These are phyloP conservation scores for Zygosaccharomyces bisporus DNA, from an alignment of 805 yeast species.

Conservation along the genomic window DNA sequence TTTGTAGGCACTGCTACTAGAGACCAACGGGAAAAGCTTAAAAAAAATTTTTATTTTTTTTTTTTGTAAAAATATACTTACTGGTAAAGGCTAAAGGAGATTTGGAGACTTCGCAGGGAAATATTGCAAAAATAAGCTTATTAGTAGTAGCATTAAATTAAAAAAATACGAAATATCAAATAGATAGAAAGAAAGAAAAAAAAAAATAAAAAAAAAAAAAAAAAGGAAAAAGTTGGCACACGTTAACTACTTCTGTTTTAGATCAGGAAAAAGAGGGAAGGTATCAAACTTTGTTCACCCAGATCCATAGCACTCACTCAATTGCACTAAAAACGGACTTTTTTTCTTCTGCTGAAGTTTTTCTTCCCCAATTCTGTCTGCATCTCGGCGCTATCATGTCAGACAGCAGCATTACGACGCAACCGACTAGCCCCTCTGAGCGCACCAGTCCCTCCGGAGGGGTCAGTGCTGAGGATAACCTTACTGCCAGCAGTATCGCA, in stretches of 20 bases:
- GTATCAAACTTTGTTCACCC: not conserved
- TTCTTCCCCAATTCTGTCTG: not conserved
- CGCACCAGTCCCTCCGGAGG: too few species aligned
- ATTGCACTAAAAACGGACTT: not conserved
- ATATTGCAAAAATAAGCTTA: not conserved
- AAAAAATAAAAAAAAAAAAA: not conserved
- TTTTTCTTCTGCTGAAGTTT: not conserved
- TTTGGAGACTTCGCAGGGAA: not conserved
- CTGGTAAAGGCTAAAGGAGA: not conserved
- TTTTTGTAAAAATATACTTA: too few species aligned
- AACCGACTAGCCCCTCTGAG: slow-evolving; percentile 2
- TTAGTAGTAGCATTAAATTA: not conserved
- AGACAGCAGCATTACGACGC: not conserved
- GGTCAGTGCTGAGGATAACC: not conserved
- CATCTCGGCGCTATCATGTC: not conserved
- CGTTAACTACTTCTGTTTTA: not conserved
- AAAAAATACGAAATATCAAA: not conserved
- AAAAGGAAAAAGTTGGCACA: not conserved
- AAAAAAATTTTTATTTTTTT: slow-evolving; percentile 2
- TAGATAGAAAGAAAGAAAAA: too few species aligned
- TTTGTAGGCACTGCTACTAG: not conserved
- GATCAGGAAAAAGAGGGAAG: not conserved
- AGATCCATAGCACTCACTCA: not conserved
- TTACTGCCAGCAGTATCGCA: not conserved
- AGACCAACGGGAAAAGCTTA: not conserved